These are phyloP conservation scores for Chaetomium olivaceum DNA, from an alignment of 2,329 filamentous ascomycete species.

Conservation along the genomic window DNA sequence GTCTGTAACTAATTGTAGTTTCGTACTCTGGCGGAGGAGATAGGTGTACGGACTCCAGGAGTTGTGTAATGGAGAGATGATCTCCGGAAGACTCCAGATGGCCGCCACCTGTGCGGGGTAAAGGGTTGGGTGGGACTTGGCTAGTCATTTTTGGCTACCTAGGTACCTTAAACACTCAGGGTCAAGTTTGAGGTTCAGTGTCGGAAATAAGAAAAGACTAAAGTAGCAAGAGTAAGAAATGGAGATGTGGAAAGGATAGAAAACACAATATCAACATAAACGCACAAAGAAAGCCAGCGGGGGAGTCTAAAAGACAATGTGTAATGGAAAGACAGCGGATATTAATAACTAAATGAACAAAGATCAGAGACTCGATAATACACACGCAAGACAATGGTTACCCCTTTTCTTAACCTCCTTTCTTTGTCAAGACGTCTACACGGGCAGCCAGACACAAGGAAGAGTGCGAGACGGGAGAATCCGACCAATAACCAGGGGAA, in stretches of 20 bases:
- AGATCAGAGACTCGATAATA: neutral
- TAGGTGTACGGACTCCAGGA: neutral
- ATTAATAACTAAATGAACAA: neutral
- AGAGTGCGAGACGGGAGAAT: too few species aligned
- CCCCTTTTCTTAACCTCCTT: too few species aligned
- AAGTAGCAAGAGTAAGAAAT: too few species aligned
- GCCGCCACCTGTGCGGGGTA: neutral
- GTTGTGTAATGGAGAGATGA: neutral
- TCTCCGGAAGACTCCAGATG: neutral
- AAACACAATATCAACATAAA: neutral
- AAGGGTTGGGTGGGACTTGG: neutral
- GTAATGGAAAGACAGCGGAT: neutral
- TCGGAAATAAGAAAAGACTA: neutral
- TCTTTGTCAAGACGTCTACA: too few species aligned
- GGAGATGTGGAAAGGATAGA: too few species aligned
- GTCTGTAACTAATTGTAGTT: neutral
- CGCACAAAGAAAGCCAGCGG: neutral
- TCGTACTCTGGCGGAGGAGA: neutral
- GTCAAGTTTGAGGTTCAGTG: neutral
- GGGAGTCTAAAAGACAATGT: neutral
- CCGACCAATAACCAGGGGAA: too few species aligned
- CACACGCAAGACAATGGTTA: too few species aligned
- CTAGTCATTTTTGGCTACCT: neutral
- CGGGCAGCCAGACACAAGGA: too few species aligned
- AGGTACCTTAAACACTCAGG: neutral